Evolutionary conservation across 2,329 filamentous ascomycete species (phyloP).

Genomic region (Triangularia verruculosa): DNA sequence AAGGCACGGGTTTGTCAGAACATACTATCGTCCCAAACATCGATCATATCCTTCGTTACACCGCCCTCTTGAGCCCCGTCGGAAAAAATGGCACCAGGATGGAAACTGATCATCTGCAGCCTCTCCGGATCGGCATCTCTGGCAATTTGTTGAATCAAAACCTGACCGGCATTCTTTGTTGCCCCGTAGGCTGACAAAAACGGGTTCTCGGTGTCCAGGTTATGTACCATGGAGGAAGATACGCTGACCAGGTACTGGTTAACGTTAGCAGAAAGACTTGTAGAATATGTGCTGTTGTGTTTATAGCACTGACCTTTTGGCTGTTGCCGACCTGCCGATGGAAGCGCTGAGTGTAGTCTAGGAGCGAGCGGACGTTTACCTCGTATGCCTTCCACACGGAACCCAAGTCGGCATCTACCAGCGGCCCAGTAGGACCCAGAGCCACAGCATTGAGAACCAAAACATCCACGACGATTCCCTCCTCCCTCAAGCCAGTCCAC

Average conservation of each 20-base stretch:
- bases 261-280: not conserved
- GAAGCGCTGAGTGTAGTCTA: constrained; percentile 35
- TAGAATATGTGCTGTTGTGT: not conserved
- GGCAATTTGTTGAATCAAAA: constrained; percentile 39
- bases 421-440: constrained; percentile 14
- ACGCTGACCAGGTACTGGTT: constrained; percentile 34
- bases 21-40: constrained; percentile 33
- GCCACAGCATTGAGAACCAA: constrained; percentile 35
- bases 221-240: constrained; percentile 32
- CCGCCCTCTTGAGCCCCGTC: constrained; percentile 27
- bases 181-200: constrained; percentile 34
- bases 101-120: constrained; percentile 40
- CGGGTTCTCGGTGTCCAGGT: constrained; percentile 14
- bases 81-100: constrained; percentile 40
- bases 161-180: constrained; percentile 38
- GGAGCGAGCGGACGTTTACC: constrained; percentile 31
- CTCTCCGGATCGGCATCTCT: constrained; percentile 32
- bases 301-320: constrained; percentile 22
- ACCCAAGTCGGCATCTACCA: constrained; percentile 27
- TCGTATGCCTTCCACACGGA: constrained; percentile 30
- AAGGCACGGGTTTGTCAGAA: not conserved
- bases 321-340: constrained; percentile 33
- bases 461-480: constrained; percentile 33
- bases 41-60: constrained; percentile 22
- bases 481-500: constrained; percentile 30